These are phyloP conservation scores for Graphilbum sp. DNA, from an alignment of 2,329 filamentous ascomycete genomes.

Conservation along the genomic window DNA sequence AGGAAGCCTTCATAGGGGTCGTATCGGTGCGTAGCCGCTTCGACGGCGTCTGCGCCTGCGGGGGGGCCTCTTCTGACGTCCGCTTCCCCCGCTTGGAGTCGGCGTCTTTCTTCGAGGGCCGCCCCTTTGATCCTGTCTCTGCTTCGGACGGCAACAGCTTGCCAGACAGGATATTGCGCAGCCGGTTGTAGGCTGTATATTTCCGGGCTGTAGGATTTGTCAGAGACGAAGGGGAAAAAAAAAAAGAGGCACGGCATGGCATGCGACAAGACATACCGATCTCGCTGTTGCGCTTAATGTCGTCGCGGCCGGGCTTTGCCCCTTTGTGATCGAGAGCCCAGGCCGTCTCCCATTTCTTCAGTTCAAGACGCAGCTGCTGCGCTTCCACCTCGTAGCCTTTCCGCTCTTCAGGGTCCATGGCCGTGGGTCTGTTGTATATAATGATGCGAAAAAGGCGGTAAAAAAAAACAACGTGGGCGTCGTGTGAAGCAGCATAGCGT, in stretches of 20 bases:
- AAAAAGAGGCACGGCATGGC: neutral
- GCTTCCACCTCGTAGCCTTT: conserved; percentile 31
- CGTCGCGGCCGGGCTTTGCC: conserved; percentile 53
- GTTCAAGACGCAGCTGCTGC: conserved; percentile 42
- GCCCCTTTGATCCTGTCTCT: neutral
- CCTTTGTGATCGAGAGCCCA: conserved; percentile 48
- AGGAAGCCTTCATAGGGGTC: neutral
- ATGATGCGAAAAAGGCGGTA: too few species aligned
- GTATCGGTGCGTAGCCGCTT: conserved; percentile 1
- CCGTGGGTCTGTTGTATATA: too few species aligned
- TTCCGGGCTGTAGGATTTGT: conserved; percentile 39
- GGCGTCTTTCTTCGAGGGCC: conserved; percentile 17
- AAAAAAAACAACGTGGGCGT: neutral
- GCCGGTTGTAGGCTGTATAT: conserved; percentile 60
- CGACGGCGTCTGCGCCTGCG: neutral
- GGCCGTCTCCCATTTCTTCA: conserved; percentile 59
- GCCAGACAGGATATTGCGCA: conserved; percentile 41
- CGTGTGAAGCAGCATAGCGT: too few species aligned
- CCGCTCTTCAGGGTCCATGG: conserved; percentile 28
- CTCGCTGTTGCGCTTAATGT: conserved; percentile 56
- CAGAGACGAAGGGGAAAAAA: neutral
- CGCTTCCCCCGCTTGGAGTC: conserved; percentile 8
- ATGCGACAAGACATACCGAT: conserved; percentile 38
- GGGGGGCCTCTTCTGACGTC: conserved; percentile 15
- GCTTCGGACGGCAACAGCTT: conserved; percentile 24